phyloP scores from a whole-genome alignment of 176 grass and related monocot genomes.

The Lolium rigidum region DNA sequence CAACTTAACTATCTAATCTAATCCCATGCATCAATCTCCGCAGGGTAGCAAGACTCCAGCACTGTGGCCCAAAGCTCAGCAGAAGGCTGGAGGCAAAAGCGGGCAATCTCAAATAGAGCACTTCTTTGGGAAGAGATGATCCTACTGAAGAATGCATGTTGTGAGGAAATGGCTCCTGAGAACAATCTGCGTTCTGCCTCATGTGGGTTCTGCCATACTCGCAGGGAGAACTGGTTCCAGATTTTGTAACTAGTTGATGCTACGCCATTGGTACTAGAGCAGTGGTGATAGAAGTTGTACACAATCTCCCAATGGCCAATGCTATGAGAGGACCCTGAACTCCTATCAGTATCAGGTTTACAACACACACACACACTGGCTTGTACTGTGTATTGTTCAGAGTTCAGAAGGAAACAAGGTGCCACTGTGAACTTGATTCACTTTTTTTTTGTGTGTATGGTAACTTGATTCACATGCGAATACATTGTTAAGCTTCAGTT shows the following conservation, averaged over 20 bases:
- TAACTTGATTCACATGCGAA: constrained; percentile 3
- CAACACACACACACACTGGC: neutral
- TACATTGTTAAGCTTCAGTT: neutral
- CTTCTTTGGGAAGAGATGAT: constrained; percentile 82
- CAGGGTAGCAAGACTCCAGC: constrained; percentile 56
- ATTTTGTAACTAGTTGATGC: constrained; percentile 12
- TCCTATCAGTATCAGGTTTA: neutral
- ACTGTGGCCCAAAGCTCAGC: constrained; percentile 49
- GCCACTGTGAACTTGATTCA: neutral
- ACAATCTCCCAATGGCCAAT: neutral
- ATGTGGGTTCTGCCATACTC: neutral
- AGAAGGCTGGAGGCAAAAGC: constrained; percentile 63
- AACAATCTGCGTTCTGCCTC: neutral
- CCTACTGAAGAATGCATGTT: neutral
- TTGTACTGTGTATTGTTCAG: constrained; percentile 4
- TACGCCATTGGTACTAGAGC: neutral
- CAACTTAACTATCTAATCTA: neutral
- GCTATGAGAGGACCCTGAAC: constrained; percentile 5
- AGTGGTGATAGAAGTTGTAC: neutral
- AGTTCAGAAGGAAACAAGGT: neutral
- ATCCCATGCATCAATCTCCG: constrained; percentile 7
- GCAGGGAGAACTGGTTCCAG: constrained; percentile 13
- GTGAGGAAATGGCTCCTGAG: neutral
- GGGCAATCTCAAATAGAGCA: constrained; percentile 78
- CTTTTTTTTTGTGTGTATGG: no score